These are phyloP conservation scores for Tuber umbilicatum DNA, from an alignment of 495 filamentous ascomycete genomes.

Conservation along the genomic window DNA sequence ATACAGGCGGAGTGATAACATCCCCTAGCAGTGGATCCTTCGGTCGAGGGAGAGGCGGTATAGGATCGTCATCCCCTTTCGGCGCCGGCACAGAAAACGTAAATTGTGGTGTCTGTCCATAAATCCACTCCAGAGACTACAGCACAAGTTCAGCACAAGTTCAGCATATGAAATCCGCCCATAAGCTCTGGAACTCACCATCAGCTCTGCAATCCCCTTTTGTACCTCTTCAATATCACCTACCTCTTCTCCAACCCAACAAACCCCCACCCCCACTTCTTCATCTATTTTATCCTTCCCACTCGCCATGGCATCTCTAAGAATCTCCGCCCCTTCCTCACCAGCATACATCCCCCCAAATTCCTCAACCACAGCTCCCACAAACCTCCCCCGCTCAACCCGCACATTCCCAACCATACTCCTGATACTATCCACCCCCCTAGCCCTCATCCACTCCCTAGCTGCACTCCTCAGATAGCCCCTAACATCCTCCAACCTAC, in stretches of 20 bases:
- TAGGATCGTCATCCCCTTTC: conserved; percentile 22
- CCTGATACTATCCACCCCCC: conserved; percentile 88
- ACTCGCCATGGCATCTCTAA: conserved; percentile 9
- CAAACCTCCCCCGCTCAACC: conserved; percentile 49
- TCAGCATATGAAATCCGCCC: conserved; percentile 16
- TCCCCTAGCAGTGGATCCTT: not conserved
- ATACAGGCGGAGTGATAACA: not conserved
- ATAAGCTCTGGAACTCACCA: conserved; percentile 42
- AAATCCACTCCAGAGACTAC: conserved; percentile 70
- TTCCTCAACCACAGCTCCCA: conserved; percentile 48
- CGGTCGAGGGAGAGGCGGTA: conserved; percentile 20
- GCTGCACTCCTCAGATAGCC: conserved; percentile 66
- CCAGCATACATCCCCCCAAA: conserved; percentile 53
- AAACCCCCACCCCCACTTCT: conserved; percentile 23
- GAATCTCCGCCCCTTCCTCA: conserved; percentile 2
- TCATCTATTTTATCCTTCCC: not conserved
- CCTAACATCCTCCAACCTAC: conserved; percentile 60
- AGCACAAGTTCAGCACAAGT: conserved; percentile 8
- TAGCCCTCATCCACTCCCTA: conserved; percentile 64
- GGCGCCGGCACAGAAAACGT: conserved; percentile 55
- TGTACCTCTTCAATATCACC: conserved; percentile 45
- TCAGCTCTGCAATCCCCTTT: conserved; percentile 58
- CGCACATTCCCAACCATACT: conserved; percentile 74
- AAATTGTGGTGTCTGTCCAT: conserved; percentile 77
- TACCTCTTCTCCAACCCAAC: conserved; percentile 38